A percentile compares a stretch with the other conserved stretches of the same genome.
Evolutionary conservation across 2,329 filamentous ascomycete species (phyloP).

Genomic region (Aspergillus sp.): DNA sequence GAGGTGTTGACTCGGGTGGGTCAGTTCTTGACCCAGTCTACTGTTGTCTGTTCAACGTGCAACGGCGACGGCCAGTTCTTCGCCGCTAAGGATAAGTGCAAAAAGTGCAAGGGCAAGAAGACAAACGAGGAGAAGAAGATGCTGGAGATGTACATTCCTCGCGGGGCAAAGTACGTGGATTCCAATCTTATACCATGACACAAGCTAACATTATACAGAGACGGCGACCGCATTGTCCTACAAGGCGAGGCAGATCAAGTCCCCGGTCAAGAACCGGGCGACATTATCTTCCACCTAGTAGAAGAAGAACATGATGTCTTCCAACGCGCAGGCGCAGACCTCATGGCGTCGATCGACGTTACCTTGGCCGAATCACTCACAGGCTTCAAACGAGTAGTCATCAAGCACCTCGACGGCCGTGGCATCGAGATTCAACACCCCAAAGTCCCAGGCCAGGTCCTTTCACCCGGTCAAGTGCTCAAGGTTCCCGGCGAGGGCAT

Average conservation of each 20-base stretch:
- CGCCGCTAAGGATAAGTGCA: conserved; percentile 97
- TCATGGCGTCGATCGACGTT: conserved; percentile 80
- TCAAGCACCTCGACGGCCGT: conserved; percentile 91
- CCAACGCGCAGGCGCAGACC: conserved; percentile 79
- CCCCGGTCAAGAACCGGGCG: conserved; percentile 85
- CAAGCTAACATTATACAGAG: conserved; percentile 38
- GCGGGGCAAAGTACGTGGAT: conserved; percentile 67
- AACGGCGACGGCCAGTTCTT: conserved; percentile 82
- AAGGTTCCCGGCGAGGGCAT: conserved; percentile 91
- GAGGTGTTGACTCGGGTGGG: conserved; percentile 82
- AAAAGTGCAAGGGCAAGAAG: conserved; percentile 95
- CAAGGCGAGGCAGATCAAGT: conserved; percentile 93
- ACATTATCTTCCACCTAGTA: conserved; percentile 86
- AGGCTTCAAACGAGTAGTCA: conserved; percentile 86
- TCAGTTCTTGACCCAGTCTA: conserved; percentile 80
- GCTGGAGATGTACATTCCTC: conserved; percentile 93
- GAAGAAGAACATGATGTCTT: conserved; percentile 84
- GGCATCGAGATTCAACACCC: conserved; percentile 82
- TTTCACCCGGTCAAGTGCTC: conserved; percentile 82
- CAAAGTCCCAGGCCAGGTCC: conserved; percentile 75
- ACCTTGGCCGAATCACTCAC: conserved; percentile 82
- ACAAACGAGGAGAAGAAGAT: conserved; percentile 89
- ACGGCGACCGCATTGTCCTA: conserved; percentile 87
- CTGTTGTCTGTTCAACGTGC: conserved; percentile 80
- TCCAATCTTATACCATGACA: too few relatives aligned